Evolutionary conservation across 1,139 yeast genomes (phyloP), one percentile per base, ranked within the genome.

Genomic region (Kluyveromyces sp.): DNA sequence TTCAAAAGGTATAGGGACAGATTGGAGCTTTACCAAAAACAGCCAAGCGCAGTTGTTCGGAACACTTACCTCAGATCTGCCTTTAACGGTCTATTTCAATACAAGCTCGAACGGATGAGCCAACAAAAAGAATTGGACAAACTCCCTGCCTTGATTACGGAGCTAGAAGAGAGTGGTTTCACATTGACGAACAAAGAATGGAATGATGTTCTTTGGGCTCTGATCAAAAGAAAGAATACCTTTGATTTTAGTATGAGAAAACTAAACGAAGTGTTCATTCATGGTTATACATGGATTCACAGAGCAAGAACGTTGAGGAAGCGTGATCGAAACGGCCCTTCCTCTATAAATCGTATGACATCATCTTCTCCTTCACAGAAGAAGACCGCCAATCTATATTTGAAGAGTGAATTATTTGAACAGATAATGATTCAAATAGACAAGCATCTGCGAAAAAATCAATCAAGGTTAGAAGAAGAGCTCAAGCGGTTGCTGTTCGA

Each of bases 371-470:
- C 13, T n/a, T n/a, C 62, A 2, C 40, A 47, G 2, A 48, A 52
- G 9, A 53, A 46, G 9, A 46, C 49, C 20, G 61, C 65, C 2
- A 41, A 40, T 8, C 45, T 58, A 17, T 51, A 53, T 37, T 45
- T 66, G 15, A 69, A 73, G 30, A 75, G 77, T 3, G 76, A 70
- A 42, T 59, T 64, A 4, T 76, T 70, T 52, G 73, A 69, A 53
- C 70, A 66, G 40, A 60, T 71, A 2, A 63, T 71, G 53, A 70
- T 54, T 30, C 61, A 54, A 2, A 35, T 57, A 46, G 64, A 60
- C 45, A 48, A 42, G 6, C 55, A 58, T 45, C 38, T 60, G 48
- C 48, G 51, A 41, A 37, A 45, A 16, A 41, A 41, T 49, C 25
- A 47, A 3, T 47, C 57, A 22, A 8, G 44, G 2, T 37, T 46